Evolutionary conservation across 768 basidiomycete species (phyloP), one percentile per base, ranked within the genome.

Genomic region (Lactarius pseudohatsudake): DNA sequence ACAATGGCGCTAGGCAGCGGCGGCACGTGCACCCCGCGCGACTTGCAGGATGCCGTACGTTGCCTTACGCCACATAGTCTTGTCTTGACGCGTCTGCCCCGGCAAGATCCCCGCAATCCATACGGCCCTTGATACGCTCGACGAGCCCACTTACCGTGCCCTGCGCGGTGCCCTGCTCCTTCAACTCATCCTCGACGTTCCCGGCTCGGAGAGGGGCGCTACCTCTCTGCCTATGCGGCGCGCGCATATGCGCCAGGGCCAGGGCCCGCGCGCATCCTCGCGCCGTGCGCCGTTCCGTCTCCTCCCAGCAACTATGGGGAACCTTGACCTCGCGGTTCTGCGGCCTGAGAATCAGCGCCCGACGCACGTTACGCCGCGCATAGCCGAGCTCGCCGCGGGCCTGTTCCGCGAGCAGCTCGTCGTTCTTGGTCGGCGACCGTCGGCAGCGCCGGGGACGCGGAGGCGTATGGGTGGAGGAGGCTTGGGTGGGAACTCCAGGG

Each of bases 331-430:
- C 4, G 81, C 80, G 1, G 84, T 89, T 2, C 77, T 91, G 20
- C 83, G 79, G 28, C 74, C 80, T 0, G 84, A 85, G 68, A 81
- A 82, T 36, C 84, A 85, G 69, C 81, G 75, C 20, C 75, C 77
- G 5, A 90, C 89, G 0, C 83, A 84, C 57, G 88, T 92, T 9
- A 91, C 89, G 0, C 84, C 85, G 0, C 77, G 79, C 22, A 85
- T 92, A 54, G 81, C 80, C 6, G 71, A 75, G 10, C 74, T 91
- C 9, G 84, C 87, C 0, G 38, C 72, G 9, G 81, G 81, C 0
- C 78, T 83, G 0, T 86, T 90, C 59, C 79, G 78, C 28, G 89
- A 89, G 66, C 75, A 76, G 1, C 74, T 91, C 4, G 65, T 75
- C 8, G 82, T 90, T 1, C 75, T 90, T 9, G 90, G 84, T 4